phyloP scores from a whole-genome alignment of 495 filamentous ascomycete species.

The Penicillium diatomitis region DNA sequence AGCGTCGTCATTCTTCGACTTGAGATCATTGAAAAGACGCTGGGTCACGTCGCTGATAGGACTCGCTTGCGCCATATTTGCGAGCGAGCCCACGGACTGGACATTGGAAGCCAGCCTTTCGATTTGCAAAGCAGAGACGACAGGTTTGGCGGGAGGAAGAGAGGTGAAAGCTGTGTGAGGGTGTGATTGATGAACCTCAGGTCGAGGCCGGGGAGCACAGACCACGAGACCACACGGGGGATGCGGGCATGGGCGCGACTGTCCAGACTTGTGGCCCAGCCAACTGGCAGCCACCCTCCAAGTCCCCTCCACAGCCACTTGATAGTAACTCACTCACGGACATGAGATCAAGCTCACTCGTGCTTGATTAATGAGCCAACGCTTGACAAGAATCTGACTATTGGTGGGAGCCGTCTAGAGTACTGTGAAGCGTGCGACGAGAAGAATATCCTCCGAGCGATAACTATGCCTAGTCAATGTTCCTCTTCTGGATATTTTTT shows the following conservation, averaged over 20 bases:
- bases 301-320: too few species aligned
- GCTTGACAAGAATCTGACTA: too few species aligned
- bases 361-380: too few species aligned
- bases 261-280: neutral
- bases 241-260: neutral
- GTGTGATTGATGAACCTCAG: constrained; percentile 13
- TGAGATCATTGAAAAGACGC: constrained; percentile 41
- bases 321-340: too few species aligned
- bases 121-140: constrained; percentile 21
- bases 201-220: constrained; percentile 18
- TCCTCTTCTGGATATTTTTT: too few species aligned
- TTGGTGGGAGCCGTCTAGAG: too few species aligned
- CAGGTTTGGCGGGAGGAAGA: constrained; percentile 16
- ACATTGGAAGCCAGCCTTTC: constrained; percentile 38
- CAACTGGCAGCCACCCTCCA: neutral
- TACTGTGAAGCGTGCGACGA: too few species aligned
- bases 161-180: constrained; percentile 10
- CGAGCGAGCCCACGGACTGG: constrained; percentile 31
- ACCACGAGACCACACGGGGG: constrained; percentile 6
- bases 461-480: too few species aligned
- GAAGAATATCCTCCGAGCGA: too few species aligned
- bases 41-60: constrained; percentile 40
- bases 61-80: constrained; percentile 43
- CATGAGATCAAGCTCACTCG: too few species aligned
- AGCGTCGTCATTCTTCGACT: constrained; percentile 45